Evolutionary conservation across 441 rosid genomes (phyloP).

Genomic region (Lepidium campestre): DNA sequence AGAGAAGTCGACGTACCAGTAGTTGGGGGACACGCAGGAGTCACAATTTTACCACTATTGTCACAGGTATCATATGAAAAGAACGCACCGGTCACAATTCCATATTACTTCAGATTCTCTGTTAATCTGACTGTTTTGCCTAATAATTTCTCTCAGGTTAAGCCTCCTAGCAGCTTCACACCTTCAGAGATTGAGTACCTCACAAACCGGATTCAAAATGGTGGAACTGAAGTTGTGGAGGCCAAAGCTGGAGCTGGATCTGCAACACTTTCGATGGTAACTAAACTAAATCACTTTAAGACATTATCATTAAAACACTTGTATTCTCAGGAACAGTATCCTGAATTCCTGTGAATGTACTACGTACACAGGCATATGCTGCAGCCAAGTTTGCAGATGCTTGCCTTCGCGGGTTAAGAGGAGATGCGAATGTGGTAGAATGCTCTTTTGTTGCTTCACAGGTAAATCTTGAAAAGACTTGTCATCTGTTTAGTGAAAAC

Average conservation of each 20-base stretch:
- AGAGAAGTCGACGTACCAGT: constrained; percentile 81
- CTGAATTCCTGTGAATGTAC: neutral
- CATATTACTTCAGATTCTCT: neutral
- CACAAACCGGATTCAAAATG: constrained; percentile 79
- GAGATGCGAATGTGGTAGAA: constrained; percentile 58
- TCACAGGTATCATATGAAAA: constrained; percentile 42
- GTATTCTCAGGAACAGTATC: neutral
- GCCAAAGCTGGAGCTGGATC: constrained; percentile 94
- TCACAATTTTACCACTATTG: constrained; percentile 78
- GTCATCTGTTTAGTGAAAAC: neutral
- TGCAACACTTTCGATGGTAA: constrained; percentile 91
- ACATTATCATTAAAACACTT: neutral
- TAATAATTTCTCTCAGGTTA: constrained; percentile 33
- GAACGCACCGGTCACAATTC: neutral
- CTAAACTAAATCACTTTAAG: neutral
- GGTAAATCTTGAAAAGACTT: constrained; percentile 34
- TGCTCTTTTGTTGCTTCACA: constrained; percentile 57
- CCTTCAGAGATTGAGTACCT: constrained; percentile 60
- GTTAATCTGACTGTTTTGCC: neutral
- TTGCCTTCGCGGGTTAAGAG: constrained; percentile 69
- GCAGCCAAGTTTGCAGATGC: constrained; percentile 90
- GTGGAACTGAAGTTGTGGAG: constrained; percentile 92
- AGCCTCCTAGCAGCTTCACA: constrained; percentile 70
- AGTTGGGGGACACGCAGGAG: constrained; percentile 87
- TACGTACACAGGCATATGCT: constrained; percentile 63